phyloP scores from a whole-genome alignment of 495 filamentous ascomycete genomes.

The Aspergillus biplanus region DNA sequence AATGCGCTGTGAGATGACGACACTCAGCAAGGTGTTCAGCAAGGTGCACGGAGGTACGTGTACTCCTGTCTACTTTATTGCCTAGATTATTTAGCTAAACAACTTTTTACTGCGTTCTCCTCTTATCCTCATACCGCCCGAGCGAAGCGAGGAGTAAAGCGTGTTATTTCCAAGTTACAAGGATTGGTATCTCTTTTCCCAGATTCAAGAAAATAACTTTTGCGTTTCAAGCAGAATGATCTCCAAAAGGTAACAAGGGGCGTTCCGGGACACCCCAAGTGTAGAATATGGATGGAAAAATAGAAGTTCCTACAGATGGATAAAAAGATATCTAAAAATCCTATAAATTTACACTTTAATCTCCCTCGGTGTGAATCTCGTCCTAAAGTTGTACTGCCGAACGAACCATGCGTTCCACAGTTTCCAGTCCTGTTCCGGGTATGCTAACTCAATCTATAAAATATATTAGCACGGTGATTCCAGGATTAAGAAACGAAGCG shows the following conservation, averaged over 20 bases:
- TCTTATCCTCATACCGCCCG: too few relatives aligned
- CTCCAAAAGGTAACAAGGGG: neutral
- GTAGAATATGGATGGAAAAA: neutral
- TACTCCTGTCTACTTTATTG: too few relatives aligned
- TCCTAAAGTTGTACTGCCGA: slow-evolving; percentile 31
- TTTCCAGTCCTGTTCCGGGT: slow-evolving; percentile 21
- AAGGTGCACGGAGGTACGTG: too few relatives aligned
- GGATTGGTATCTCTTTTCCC: too few relatives aligned
- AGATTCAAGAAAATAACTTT: too few relatives aligned
- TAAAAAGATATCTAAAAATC: neutral
- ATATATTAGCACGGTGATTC: slow-evolving; percentile 44
- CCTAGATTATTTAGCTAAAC: too few relatives aligned
- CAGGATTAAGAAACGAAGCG: slow-evolving; percentile 52
- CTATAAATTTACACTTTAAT: neutral
- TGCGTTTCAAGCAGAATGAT: neutral
- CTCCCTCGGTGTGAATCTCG: slow-evolving; percentile 12
- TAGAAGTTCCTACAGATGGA: neutral
- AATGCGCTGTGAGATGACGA: too few relatives aligned
- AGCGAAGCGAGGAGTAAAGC: too few relatives aligned
- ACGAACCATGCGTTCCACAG: slow-evolving; percentile 42
- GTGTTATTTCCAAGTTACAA: too few relatives aligned
- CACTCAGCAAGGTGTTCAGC: too few relatives aligned
- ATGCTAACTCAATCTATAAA: slow-evolving; percentile 15
- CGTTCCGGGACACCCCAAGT: too few relatives aligned
- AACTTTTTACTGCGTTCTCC: too few relatives aligned